Evolutionary conservation across 257 asterid genomes (phyloP), one percentile per base, ranked within the genome.

Genomic region (Solanum tarapatanum): DNA sequence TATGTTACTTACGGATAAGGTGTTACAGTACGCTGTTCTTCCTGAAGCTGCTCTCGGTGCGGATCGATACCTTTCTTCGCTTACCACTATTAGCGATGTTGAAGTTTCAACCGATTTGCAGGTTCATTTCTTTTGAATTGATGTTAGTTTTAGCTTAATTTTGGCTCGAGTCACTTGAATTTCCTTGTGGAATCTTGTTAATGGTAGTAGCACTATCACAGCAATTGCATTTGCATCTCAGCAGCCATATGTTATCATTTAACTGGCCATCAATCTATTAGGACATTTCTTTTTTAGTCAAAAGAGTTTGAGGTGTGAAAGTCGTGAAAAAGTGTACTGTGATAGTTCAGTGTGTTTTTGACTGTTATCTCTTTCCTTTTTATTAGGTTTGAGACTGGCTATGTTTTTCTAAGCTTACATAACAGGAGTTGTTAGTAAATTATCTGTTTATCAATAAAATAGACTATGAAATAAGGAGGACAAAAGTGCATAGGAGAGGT

Each of bases 31-130:
- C 84, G 99, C 99, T 33, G 95, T 97, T 86, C 90, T 97, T 89
- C 99, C 99, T 3, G 99, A 97, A 92, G 97, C 97, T 88, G 98
- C 98, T 83, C 91, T 97, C 86, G 99, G 99, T 30, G 99, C 99
- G 84, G 99, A 97, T 90, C 93, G 96, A 35, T 97, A 97, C 90
- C 89, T 97, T 41, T 97, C 99, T 66, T 96, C 99, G 30, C 93
- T 97, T 62, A 97, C 99, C 24, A 95, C 99, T 17, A 93, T 97
- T 26, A 96, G 98, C 75, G 99, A 97, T 75, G 99, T 97, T 39
- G 96, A 96, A 90, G 93, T 97, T 62, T 97, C 99, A 37, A 93
- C 95, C 43, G 99, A 95, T 89, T 96, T 97, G 92, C 99, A 97
- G 98, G 99, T 96, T 30, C 24, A 12, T 10, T 55, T 75, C 80